phyloP scores from a whole-genome alignment of 768 basidiomycete genomes.

The Baorangia bicolor region DNA sequence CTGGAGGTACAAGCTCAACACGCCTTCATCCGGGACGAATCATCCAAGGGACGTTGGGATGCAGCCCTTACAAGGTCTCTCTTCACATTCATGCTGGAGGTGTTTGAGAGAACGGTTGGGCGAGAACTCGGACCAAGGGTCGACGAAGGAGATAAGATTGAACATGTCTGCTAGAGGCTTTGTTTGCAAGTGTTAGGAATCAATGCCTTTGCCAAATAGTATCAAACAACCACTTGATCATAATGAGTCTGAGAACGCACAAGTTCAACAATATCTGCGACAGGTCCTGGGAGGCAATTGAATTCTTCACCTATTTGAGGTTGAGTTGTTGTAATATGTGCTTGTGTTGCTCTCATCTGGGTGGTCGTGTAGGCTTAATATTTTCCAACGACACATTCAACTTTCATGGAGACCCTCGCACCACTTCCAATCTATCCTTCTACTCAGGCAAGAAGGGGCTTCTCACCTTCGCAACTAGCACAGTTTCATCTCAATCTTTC shows the following conservation, averaged over 20 bases:
- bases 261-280: neutral
- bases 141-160: slow-evolving; percentile 45
- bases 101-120: slow-evolving; percentile 85
- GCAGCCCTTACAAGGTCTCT: slow-evolving; percentile 81
- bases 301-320: neutral
- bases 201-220: slow-evolving; percentile 7
- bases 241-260: no score
- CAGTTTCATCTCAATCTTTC: slow-evolving; percentile 49
- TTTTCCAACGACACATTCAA: neutral
- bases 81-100: slow-evolving; percentile 88
- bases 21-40: slow-evolving; percentile 92
- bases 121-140: slow-evolving; percentile 77
- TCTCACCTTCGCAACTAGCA: slow-evolving; percentile 53
- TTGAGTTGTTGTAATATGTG: neutral
- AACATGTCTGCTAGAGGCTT: slow-evolving; percentile 65
- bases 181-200: slow-evolving; percentile 10
- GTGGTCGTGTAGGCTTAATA: neutral
- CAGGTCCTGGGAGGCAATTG: neutral
- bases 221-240: neutral
- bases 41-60: slow-evolving; percentile 94
- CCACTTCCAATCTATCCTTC: slow-evolving; percentile 60
- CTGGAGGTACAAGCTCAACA: slow-evolving; percentile 97
- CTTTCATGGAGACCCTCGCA: slow-evolving; percentile 28
- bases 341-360: neutral
- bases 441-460: slow-evolving; percentile 41